Percentiles rank a stretch among this genome's conserved stretches.
phyloP scores from a whole-genome alignment of 2,329 filamentous ascomycete genomes.

The Myriosclerotinia duriaeana region DNA sequence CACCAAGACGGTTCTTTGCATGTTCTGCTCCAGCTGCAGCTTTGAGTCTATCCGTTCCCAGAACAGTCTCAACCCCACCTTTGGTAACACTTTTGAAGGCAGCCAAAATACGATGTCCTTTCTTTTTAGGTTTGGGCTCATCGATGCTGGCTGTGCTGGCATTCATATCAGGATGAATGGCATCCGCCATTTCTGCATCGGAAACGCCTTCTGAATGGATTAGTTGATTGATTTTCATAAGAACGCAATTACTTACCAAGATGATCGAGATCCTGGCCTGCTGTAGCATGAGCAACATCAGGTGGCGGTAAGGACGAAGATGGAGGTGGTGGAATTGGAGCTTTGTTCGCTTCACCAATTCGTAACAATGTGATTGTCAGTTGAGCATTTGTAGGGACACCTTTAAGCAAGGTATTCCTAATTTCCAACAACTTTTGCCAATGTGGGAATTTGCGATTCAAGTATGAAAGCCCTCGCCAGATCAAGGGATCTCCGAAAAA shows the following conservation, averaged over 20 bases:
- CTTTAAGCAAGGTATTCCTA: conserved; percentile 74
- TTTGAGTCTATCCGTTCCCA: conserved; percentile 65
- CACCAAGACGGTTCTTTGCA: conserved; percentile 70
- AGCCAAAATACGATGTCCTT: conserved; percentile 46
- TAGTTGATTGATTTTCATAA: conserved; percentile 20
- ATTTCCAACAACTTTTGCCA: conserved; percentile 76
- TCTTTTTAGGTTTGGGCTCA: conserved; percentile 32
- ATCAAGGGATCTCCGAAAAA: conserved; percentile 82
- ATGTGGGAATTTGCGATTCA: conserved; percentile 63
- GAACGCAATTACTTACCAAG: conserved; percentile 45
- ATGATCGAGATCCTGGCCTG: conserved; percentile 52
- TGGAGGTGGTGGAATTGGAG: conserved; percentile 71
- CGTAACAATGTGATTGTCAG: conserved; percentile 77
- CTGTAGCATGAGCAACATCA: conserved; percentile 46
- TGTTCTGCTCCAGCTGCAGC: conserved; percentile 60
- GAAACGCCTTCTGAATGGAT: conserved; percentile 34
- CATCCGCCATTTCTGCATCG: conserved; percentile 35
- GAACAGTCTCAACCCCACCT: conserved; percentile 68
- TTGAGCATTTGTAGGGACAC: conserved; percentile 83
- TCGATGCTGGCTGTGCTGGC: conserved; percentile 29
- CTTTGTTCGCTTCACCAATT: conserved; percentile 77
- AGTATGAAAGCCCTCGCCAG: conserved; percentile 54
- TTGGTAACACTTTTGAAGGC: conserved; percentile 64
- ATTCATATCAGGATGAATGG: conserved; percentile 46
- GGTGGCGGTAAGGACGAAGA: conserved; percentile 41